Evolutionary conservation across 805 yeast genomes (phyloP), one percentile per base, ranked within the genome.

Genomic region (Nakazawaea wyomingensis): DNA sequence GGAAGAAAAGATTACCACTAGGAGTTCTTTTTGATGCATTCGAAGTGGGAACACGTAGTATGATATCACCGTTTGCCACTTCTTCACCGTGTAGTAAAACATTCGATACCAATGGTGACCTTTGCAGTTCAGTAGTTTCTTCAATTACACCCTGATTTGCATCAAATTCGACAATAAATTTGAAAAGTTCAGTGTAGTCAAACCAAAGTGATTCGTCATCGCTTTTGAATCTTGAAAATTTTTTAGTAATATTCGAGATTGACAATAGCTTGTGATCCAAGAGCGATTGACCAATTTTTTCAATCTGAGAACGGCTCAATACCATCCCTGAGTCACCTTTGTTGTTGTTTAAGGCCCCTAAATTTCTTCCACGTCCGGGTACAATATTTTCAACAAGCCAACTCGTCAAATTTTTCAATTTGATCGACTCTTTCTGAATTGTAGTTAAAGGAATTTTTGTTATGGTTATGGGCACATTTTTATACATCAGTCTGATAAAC

Each of bases 221-320:
- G 21, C 44, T 34, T 17, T 19, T 41, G 30, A 41, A 41, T 16
- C 28, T 41, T 8, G 39, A 21, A 10, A 41, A 34, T 26, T 24
- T 34, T 24, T 41, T 41, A 6, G 44, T 27, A n/a, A 41, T 14
- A 27, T 34, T 41, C 6, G 35, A 18, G 11, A 33, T 26, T 19
- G 33, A 10, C 4, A 41, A 10, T 9, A 41, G 24, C 22, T 35
- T 34, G 17, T 27, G 8, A 30, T 41, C 44, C 17, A 41, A 10
- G 9, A 41, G 17, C 8, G 39, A 16, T 19, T 41, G 44, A 10
- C 44, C 44, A 18, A 41, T 41, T 16, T 35, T 41, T 28, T 41
- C 44, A n/a, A 35, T 26, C 21, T 41, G 44, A 9, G 20, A 19
- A 16, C 39, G 17, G 16, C 31, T 41, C 44, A 41, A 41, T 6